Conservation (phyloP, 257 asterid genomes). For the Capsicum rhomboideum region DNA sequence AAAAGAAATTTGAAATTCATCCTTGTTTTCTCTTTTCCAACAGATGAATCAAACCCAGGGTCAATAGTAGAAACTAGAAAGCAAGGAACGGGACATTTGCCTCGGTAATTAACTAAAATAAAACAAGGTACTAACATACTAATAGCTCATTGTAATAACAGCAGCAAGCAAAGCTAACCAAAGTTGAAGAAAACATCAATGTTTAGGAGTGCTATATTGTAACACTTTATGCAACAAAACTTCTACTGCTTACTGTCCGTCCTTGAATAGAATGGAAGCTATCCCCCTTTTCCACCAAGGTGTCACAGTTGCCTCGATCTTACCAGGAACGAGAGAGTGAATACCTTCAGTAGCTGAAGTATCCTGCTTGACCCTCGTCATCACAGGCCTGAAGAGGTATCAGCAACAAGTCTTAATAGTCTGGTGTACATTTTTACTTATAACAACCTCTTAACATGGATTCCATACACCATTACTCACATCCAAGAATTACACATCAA, state of each 20-base stretch:
- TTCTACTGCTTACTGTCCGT: slow-evolving; percentile 21
- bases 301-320: slow-evolving; percentile 41
- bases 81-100: not conserved
- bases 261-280: slow-evolving; percentile 47
- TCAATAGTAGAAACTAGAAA: not conserved
- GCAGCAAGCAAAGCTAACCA: not conserved
- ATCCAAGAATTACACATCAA: not conserved
- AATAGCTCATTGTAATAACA: not conserved
- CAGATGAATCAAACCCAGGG: not conserved
- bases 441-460: not conserved
- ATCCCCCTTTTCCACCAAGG: slow-evolving; percentile 88
- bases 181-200: not conserved
- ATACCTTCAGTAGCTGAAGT: slow-evolving; percentile 18
- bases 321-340: slow-evolving; percentile 40
- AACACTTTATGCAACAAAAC: not conserved
- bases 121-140: not conserved
- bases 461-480: not conserved
- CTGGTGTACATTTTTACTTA: not conserved
- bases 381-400: slow-evolving; percentile 32
- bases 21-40: not conserved
- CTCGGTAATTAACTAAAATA: not conserved
- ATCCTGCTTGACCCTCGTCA: slow-evolving; percentile 31
- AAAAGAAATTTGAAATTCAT: not conserved
- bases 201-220: not conserved
- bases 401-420: not conserved